A percentile compares a stretch with the other conserved stretches of the same genome.
These are phyloP conservation scores for Hypoxylon sp. DNA, from an alignment of 2,329 filamentous ascomycete species.

Conservation along the genomic window DNA sequence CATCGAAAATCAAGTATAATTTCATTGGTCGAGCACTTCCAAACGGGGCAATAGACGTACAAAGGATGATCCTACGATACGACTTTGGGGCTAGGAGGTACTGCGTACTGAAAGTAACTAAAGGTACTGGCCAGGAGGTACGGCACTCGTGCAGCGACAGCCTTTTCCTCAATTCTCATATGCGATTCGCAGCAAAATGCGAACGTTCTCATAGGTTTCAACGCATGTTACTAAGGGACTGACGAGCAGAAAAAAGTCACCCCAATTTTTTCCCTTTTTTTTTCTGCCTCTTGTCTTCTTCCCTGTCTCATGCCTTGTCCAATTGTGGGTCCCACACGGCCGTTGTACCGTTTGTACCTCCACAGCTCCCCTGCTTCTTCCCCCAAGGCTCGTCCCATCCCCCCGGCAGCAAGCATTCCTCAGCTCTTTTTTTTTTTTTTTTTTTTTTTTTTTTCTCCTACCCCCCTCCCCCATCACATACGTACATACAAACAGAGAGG, in stretches of 20 bases:
- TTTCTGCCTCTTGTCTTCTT: conserved; percentile 11
- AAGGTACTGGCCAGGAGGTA: conserved; percentile 24
- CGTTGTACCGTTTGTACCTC: conserved; percentile 33
- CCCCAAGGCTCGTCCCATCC: conserved; percentile 24
- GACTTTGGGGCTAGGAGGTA: conserved; percentile 21
- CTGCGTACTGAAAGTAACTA: conserved; percentile 19
- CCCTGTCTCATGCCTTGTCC: conserved; percentile 17
- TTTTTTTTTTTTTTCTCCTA: conserved; percentile 3
- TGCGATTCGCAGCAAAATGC: conserved; percentile 30
- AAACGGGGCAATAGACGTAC: conserved; percentile 35
- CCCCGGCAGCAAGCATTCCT: conserved; percentile 27
- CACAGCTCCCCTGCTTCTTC: conserved; percentile 21
- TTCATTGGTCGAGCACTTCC: conserved; percentile 26
- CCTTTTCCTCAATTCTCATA: conserved; percentile 27
- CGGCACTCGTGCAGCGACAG: conserved; percentile 20
- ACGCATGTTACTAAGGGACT: conserved; percentile 32
- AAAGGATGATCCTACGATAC: conserved; percentile 28
- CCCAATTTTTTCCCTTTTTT: conserved; percentile 21
- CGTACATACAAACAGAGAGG: conserved; percentile 15
- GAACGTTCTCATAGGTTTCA: conserved; percentile 16
- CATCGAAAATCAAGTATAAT: conserved; percentile 6
- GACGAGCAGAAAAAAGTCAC: conserved; percentile 27
- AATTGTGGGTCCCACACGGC: conserved; percentile 18
- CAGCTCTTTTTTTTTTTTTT: conserved; percentile 30
- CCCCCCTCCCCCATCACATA: neutral